Conservation (phyloP, 805 yeast species). For the Torulaspora gathmanii region DNA sequence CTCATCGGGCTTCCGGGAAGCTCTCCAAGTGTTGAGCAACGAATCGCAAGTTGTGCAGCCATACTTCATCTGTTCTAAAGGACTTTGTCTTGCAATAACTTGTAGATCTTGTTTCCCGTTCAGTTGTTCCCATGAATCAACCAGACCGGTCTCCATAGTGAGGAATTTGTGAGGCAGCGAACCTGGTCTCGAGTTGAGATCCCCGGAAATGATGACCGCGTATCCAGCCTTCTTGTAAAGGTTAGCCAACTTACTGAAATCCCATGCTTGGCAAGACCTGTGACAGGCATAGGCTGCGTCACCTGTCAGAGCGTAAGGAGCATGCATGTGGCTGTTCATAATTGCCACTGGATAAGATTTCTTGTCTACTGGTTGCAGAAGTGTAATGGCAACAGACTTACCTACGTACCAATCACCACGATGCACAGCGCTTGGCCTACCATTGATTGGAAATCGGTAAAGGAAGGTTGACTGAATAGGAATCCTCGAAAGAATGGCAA, state of each 20-base stretch:
- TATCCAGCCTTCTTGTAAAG: constrained; percentile 68
- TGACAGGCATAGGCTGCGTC: constrained; percentile 90
- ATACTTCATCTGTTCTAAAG: constrained; percentile 55
- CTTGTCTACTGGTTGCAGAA: constrained; percentile 48
- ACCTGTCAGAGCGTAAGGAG: constrained; percentile 79
- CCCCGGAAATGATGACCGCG: constrained; percentile 87
- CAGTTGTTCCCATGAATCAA: constrained; percentile 77
- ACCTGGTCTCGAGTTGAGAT: constrained; percentile 83
- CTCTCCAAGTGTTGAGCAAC: constrained; percentile 79
- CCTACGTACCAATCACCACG: constrained; percentile 99
- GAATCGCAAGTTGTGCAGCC: constrained; percentile 95
- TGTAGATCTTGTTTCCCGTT: constrained; percentile 47
- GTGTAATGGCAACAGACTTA: constrained; percentile 74
- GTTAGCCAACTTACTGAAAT: constrained; percentile 63
- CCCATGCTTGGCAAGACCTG: constrained; percentile 96
- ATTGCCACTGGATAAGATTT: constrained; percentile 61
- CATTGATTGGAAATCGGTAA: constrained; percentile 85
- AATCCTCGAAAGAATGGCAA: constrained; percentile 74
- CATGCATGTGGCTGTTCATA: constrained; percentile 93
- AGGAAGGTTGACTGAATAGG: constrained; percentile 78
- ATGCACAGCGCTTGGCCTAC: constrained; percentile 87
- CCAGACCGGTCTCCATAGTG: constrained; percentile 60
- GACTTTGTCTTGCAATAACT: constrained; percentile 44
- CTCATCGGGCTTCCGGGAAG: constrained; percentile 45
- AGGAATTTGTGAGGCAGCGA: constrained; percentile 75